phyloP scores from a whole-genome alignment of 495 filamentous ascomycete genomes.

The Tuber umbilicatum region DNA sequence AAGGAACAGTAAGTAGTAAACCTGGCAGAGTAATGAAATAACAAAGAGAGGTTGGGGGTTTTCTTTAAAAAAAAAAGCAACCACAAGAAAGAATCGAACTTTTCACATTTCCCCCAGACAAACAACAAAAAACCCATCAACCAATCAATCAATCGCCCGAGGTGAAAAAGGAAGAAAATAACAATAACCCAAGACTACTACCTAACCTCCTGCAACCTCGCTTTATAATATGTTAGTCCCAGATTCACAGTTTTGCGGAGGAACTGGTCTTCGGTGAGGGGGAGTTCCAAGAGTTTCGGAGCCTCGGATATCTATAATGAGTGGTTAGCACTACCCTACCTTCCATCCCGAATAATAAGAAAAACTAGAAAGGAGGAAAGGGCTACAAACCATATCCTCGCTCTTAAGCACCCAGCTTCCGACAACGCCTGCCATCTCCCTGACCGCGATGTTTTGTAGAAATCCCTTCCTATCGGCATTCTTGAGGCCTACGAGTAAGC shows the following conservation, averaged over 20 bases:
- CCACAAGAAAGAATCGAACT: not conserved
- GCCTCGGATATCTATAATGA: constrained; percentile 43
- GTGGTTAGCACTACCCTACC: constrained; percentile 22
- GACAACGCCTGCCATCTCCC: constrained; percentile 65
- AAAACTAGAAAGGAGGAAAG: not conserved
- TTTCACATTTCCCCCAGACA: not conserved
- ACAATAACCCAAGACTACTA: not conserved
- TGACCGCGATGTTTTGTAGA: constrained; percentile 56
- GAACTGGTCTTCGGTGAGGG: constrained; percentile 64
- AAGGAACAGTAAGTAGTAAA: not conserved
- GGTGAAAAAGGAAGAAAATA: not conserved
- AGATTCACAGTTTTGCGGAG: constrained; percentile 62
- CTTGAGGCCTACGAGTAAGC: constrained; percentile 58
- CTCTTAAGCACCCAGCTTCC: constrained; percentile 57
- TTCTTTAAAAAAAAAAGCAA: not conserved
- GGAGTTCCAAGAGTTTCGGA: constrained; percentile 56
- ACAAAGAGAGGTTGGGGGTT: not conserved
- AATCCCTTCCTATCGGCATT: constrained; percentile 49
- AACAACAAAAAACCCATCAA: not conserved
- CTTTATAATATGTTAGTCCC: constrained; percentile 59
- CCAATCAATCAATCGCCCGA: not conserved
- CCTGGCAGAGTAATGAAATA: not conserved
- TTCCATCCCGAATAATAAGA: not conserved
- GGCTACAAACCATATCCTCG: constrained; percentile 53
- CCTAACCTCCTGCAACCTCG: constrained; percentile 27